Evolutionary conservation across 306 rosid species (phyloP), one percentile per base, ranked within the genome.

Genomic region (Myrica gale): DNA sequence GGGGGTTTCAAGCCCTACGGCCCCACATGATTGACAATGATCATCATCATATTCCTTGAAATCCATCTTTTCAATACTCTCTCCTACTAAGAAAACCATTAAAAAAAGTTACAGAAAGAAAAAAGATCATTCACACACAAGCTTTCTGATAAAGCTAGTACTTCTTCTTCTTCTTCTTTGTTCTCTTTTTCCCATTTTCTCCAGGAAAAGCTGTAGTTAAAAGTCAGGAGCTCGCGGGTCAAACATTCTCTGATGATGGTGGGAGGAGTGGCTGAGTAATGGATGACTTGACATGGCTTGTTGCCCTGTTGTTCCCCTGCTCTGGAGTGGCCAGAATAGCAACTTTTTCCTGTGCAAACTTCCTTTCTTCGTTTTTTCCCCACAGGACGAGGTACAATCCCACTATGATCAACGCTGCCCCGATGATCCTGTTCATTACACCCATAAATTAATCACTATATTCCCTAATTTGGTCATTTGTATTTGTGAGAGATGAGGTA

Each of bases 371-470:
- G 17, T 20, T 90, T 87, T 92, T 95, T 5, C 99, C 99, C 97
- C 97, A 95, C 83, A 95, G 69, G 42, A 95, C 99, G 10, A 89
- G 72, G 85, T 95, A 95, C 37, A 95, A 81, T 69, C 99, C 99
- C 70, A 74, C 74, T 42, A 95, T 83, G 79, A 95, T 95, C 88
- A 92, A 71, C 58, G 81, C 84, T 66, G 99, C 99, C 75, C 99
- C 99, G 57, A 95, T 90, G 54, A 95, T 92, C 91, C 99, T 95
- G 82, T 71, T 68, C 81, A 79, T 19, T 73, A 47, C 54, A 51
- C 69, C 43, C 78, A 80, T 6, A 32, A 65, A 19, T 39, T 39
- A 61, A 65, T 15, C 5, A 16, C 11, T 41, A 41, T 41, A 42
- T 63, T 63, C 69, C 69, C 39, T 63, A 23, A 21, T 23, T 23